These are phyloP conservation scores for Boletus rubescentipes DNA, from an alignment of 768 basidiomycete genomes.

Conservation along the genomic window DNA sequence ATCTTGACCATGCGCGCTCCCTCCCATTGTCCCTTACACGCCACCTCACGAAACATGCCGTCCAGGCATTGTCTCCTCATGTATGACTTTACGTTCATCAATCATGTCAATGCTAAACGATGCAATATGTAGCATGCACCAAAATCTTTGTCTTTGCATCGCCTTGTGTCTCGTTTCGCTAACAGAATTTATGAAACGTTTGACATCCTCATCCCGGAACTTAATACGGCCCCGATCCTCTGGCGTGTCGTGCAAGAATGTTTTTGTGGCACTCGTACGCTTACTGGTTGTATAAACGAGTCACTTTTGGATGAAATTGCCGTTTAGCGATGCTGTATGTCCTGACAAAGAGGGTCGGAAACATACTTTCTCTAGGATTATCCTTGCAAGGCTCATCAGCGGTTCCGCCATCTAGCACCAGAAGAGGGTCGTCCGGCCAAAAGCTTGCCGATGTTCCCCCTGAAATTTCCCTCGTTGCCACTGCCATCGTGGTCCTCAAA, in stretches of 20 bases:
- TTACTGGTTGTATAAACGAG: not conserved
- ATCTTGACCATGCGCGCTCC: constrained; percentile 66
- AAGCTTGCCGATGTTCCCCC: constrained; percentile 64
- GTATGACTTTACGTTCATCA: constrained; percentile 37
- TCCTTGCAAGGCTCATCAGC: constrained; percentile 57
- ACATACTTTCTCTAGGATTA: constrained; percentile 56
- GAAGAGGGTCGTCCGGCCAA: constrained; percentile 45
- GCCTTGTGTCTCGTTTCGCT: constrained; percentile 61
- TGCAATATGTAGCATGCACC: constrained; percentile 59
- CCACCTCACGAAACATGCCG: constrained; percentile 73
- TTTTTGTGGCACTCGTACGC: constrained; percentile 76
- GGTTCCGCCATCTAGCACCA: constrained; percentile 37
- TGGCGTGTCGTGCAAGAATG: constrained; percentile 67
- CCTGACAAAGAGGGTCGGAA: constrained; percentile 59
- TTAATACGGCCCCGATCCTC: constrained; percentile 71
- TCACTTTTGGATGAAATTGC: not conserved
- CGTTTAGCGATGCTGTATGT: constrained; percentile 56
- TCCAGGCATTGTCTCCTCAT: constrained; percentile 65
- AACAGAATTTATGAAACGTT: constrained; percentile 51
- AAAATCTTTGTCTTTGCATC: constrained; percentile 53
- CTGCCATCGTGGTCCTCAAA: constrained; percentile 71
- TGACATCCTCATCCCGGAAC: constrained; percentile 65
- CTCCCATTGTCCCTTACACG: constrained; percentile 59
- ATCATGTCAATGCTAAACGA: constrained; percentile 13
- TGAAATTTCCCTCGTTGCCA: constrained; percentile 61